Base-by-base conservation (phyloP, 2,329 filamentous ascomycete genomes). In the Beauveria brongniartii region DNA sequence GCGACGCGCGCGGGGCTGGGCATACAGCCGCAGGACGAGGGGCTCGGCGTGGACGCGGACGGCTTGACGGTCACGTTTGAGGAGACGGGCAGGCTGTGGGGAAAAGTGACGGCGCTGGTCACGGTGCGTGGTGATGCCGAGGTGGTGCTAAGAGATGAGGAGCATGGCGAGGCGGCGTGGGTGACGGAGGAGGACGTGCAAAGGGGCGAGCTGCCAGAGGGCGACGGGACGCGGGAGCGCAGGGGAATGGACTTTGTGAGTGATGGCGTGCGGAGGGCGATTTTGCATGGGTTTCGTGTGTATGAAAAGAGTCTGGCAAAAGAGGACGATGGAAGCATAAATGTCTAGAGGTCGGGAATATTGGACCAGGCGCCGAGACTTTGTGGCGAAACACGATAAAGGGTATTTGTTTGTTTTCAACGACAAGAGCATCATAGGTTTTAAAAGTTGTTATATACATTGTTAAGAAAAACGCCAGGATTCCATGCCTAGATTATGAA, bases 111-210 rank as follows among this genome's bases (percentile, higher is more conserved):
- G 16, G 55, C 66, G 2, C 65, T 70, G 59, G 65, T 68, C n/a
- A 71, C 71, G n/a, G 69, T 69, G 40, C 53, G 5, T 65, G 47
- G 14, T 64, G 66, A 0, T 60, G 40, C 47, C 12, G 66, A 56
- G 10, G 57, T 59, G 28, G 54, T 43, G 48, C n/a, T 41, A 14
- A 3, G 41, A 18, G 40, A 26, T 1, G 48, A 73, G 5, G 75
- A 78, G 67, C 75, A 78, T 60, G 68, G 68, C 43, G 71, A 72
- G 46, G 75, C 64, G 62, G 67, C 72, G 8, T 78, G 75, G 75
- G 72, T 73, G 5, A 70, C 70, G 5, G 71, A 76, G 67, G 68
- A 70, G 26, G 73, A 78, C 63, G 70, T 70, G 3, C 44, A 61
- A 41, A 63, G 37, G 22, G 67, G 68, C 9, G 65, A 50, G 56